Base-by-base conservation (phyloP, 164 flowering plant species). In the Liriodendron chinense region DNA sequence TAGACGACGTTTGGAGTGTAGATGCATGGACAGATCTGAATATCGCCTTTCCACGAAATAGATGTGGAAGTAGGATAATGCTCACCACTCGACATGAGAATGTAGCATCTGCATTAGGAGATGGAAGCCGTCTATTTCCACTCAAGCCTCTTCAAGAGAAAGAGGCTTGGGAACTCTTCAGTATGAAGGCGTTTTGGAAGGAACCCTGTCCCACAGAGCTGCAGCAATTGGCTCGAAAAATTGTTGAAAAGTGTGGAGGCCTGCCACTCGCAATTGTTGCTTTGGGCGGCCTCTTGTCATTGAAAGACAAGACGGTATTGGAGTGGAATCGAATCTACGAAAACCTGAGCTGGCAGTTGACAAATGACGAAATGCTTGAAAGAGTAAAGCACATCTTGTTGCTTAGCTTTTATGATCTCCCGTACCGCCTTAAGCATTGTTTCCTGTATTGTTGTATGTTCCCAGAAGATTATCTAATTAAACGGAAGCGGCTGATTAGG, bases 1-100 rank as follows among this genome's bases (percentile, higher is more conserved):
- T 88, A 20, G 91, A 88, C 79, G 87, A 85, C 83, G 81, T 85
- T 2, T 50, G 57, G 57, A 50, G 1, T 0, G 57, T 14, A 50
- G 57, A 3, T 9, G 13, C 57, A 50, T 50, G 57, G 57, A 2
- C 0, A 14, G 6, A 50, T 50, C 57, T 50, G 1, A 14, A 50
- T 9, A 14, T 50, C 7, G 57, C 57, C 16, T 50, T 50, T 14
- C 57, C 57, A 49, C 83, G 85, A 82, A 80, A 70, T 28, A 23
- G 25, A 57, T 10, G 69, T 61, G 81, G 84, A 20, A 84, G 85
- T 56, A 73, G 84, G 48, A 62, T 84, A 25, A 50, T 86, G 16
- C 49, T 86, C 14, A 86, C 88, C 10, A 84, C 85, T 10, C 74
- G 88, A 56, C 63, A 68, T 53, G 76, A 76, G 21, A 72, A 82